Evolutionary conservation across 2,329 filamentous ascomycete genomes (phyloP).

Genomic region (Fusarium concolor): DNA sequence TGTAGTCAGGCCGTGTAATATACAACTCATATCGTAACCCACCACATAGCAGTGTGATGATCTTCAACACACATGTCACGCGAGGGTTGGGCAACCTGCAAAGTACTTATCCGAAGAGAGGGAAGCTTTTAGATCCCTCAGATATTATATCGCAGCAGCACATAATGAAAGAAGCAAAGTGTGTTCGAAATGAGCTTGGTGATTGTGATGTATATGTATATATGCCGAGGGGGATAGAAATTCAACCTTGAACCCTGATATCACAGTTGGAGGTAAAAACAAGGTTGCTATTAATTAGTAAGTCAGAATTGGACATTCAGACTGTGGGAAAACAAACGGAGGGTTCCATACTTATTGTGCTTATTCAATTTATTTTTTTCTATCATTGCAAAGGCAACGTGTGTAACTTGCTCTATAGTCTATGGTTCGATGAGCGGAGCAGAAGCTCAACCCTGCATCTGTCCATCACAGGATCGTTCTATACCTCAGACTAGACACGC

Average conservation of each 20-base stretch:
- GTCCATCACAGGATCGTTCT: constrained; percentile 25
- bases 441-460: constrained; percentile 16
- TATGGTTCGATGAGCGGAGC: constrained; percentile 29
- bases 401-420: background rate
- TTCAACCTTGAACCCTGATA: constrained; percentile 34
- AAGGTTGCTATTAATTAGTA: background rate
- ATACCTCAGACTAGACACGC: background rate
- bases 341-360: background rate
- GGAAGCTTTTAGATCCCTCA: constrained; percentile 8
- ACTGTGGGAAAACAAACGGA: background rate
- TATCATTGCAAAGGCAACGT: background rate
- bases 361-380: background rate
- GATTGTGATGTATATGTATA: background rate
- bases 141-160: constrained; percentile 1
- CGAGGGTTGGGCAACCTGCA: constrained; percentile 11
- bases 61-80: constrained; percentile 27
- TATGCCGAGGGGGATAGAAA: constrained; percentile 12
- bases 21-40: background rate
- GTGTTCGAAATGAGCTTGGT: constrained; percentile 1
- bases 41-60: constrained; percentile 15
- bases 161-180: constrained; percentile 27
- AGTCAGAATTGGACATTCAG: background rate
- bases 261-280: constrained; percentile 15
- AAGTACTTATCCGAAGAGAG: background rate
- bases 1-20: no score